Evolutionary conservation across 192 early-diverging fungal genomes (phyloP).

Genomic region (Podila epicladia): DNA sequence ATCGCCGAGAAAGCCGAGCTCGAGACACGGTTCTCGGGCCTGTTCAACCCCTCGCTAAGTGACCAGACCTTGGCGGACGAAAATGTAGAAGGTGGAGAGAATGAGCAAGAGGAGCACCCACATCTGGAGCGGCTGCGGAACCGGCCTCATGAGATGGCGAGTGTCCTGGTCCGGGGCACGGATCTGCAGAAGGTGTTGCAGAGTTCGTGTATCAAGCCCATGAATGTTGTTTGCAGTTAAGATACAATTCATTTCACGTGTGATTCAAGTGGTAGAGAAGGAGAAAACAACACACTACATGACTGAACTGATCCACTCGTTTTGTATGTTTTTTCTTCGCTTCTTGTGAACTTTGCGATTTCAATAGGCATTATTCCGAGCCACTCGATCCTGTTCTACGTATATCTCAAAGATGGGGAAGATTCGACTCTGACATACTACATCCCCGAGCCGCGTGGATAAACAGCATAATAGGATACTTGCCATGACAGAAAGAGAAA

Average conservation of each 20-base stretch:
- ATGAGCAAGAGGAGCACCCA: constrained; percentile 23
- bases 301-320: neutral
- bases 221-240: constrained; percentile 81
- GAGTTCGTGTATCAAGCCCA: constrained; percentile 79
- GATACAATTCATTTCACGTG: constrained; percentile 6
- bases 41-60: constrained; percentile 21
- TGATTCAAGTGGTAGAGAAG: too few species aligned
- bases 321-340: neutral
- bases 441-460: neutral
- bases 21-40: constrained; percentile 24
- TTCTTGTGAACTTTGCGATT: neutral
- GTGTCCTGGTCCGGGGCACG: constrained; percentile 71
- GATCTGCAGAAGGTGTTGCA: constrained; percentile 84
- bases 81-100: neutral
- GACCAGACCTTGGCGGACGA: neutral
- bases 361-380: neutral
- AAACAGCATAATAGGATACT: neutral
- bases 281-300: neutral
- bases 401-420: neutral
- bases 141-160: constrained; percentile 65
- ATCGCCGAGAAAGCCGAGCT: constrained; percentile 42
- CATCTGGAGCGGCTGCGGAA: constrained; percentile 43
- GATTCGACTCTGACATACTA: constrained; percentile 2
- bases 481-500: neutral
- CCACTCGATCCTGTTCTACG: neutral